These are phyloP conservation scores for Fusarium proliferatum DNA, from an alignment of 2,329 filamentous ascomycete species.

Conservation along the genomic window DNA sequence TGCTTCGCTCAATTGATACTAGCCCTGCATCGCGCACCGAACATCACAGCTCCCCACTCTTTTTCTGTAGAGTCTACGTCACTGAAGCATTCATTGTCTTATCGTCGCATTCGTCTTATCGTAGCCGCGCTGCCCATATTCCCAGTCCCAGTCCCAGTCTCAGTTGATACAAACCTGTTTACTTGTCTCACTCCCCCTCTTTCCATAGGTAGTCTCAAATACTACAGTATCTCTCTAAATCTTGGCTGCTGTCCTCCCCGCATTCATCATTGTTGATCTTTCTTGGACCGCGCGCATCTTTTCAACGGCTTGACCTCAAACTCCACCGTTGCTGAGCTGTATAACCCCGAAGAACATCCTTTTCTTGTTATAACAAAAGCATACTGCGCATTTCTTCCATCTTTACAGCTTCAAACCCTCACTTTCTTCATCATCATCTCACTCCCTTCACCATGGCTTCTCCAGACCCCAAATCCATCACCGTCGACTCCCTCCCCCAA, in stretches of 20 bases:
- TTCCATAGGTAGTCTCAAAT: not conserved
- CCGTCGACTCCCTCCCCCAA: constrained; percentile 71
- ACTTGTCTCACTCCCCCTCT: constrained; percentile 13
- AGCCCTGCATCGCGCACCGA: constrained; percentile 36
- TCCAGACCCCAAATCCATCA: constrained; percentile 55
- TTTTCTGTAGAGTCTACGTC: constrained; percentile 31
- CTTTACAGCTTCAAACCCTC: not conserved
- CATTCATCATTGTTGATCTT: not conserved
- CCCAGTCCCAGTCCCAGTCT: no score
- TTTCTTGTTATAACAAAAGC: not conserved
- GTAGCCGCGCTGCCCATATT: constrained; percentile 41
- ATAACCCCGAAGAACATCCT: not conserved
- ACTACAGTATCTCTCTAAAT: not conserved
- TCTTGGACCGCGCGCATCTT: constrained; percentile 11
- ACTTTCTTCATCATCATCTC: not conserved
- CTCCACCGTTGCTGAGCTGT: not conserved
- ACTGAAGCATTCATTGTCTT: constrained; percentile 40
- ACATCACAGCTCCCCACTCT: constrained; percentile 14
- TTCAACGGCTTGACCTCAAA: not conserved
- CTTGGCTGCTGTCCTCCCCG: not conserved
- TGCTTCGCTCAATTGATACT: not conserved
- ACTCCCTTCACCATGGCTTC: constrained; percentile 42
- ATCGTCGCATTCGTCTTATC: constrained; percentile 40
- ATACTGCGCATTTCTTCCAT: not conserved
- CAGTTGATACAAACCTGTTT: constrained; percentile 11